These are phyloP conservation scores for Pulveroboletus sp. DNA, from an alignment of 768 basidiomycete genomes.

Conservation along the genomic window DNA sequence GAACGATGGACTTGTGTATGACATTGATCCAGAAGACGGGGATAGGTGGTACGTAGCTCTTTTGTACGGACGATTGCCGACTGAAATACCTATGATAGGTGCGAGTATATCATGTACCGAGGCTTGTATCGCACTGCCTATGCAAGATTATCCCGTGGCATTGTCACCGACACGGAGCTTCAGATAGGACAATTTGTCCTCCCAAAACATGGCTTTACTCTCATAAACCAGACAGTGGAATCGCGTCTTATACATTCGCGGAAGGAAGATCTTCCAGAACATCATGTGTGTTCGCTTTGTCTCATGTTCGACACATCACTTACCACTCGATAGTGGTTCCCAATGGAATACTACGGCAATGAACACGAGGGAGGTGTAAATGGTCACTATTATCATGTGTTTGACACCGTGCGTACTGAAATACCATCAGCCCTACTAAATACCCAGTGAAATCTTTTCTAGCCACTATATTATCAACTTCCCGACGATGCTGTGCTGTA, in stretches of 20 bases:
- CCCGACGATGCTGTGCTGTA: slow-evolving; percentile 42
- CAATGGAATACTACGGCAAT: slow-evolving; percentile 62
- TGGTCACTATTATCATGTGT: slow-evolving; percentile 76
- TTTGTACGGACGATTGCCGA: background rate
- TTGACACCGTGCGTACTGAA: slow-evolving; percentile 50
- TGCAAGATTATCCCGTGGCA: slow-evolving; percentile 74
- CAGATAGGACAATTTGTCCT: slow-evolving; percentile 84
- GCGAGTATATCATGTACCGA: slow-evolving; percentile 87
- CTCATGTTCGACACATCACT: background rate
- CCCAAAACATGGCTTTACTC: slow-evolving; percentile 50
- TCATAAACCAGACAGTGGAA: slow-evolving; percentile 53
- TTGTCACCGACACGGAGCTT: slow-evolving; percentile 86
- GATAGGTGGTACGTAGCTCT: slow-evolving; percentile 56
- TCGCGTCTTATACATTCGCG: slow-evolving; percentile 63
- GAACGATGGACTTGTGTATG: slow-evolving; percentile 72
- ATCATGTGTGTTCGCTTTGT: slow-evolving; percentile 46
- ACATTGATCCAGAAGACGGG: slow-evolving; percentile 68
- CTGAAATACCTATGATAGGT: slow-evolving; percentile 42
- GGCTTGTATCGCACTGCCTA: slow-evolving; percentile 78
- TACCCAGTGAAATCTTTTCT: background rate
- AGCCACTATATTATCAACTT: slow-evolving; percentile 53
- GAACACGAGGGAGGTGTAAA: slow-evolving; percentile 52
- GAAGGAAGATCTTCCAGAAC: slow-evolving; percentile 61
- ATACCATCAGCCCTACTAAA: background rate
- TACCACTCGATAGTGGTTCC: slow-evolving; percentile 58